Evolutionary conservation across 1,139 yeast genomes (phyloP), one percentile per base, ranked within the genome.

Genomic region (Debaryomyces fabryi): DNA sequence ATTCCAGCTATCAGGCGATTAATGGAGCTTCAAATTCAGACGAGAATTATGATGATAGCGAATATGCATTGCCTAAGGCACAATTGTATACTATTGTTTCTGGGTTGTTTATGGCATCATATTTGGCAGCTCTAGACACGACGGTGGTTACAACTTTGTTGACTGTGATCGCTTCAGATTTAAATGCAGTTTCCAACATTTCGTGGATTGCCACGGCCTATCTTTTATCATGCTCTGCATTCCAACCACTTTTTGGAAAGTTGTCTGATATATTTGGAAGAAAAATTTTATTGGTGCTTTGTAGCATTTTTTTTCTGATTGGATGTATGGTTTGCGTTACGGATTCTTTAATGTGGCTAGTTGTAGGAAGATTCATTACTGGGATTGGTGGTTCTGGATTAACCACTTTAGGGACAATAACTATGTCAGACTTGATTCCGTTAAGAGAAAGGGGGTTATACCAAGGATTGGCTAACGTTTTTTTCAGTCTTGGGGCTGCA

Each of bases 241-340:
- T 74, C 57, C 81, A 76, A 65, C 97, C 97, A 1, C 67, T 91
- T 21, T 89, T 85, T 57, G 97, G 97, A 21, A 90, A 89, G 60
- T 67, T 91, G 30, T 85, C 95, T 3, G 97, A 90, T 59, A 88
- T 90, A 39, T 89, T 86, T 64, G 97, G 97, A 18, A 78, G 96
- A 57, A 86, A 81, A 59, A 62, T 58, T 46, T 59, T 69, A 20
- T 60, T 76, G 20, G 52, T 74, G 15, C 51, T 65, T 10, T 76
- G 80, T 57, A 63, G 71, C 30, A 53, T 56, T 1, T 58, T 74
- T 39, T 76, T 76, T 55, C 68, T 68, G 8, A 39, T 71, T 8
- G 80, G 81, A 0, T 76, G 81, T 52, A 50, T 61, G 13, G 67
- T 76, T 44, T 72, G 78, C 53, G 71, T 65, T 2, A 71, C 80